Conservation (phyloP, 495 filamentous ascomycete genomes). For the Cenococcum geophilum region DNA sequence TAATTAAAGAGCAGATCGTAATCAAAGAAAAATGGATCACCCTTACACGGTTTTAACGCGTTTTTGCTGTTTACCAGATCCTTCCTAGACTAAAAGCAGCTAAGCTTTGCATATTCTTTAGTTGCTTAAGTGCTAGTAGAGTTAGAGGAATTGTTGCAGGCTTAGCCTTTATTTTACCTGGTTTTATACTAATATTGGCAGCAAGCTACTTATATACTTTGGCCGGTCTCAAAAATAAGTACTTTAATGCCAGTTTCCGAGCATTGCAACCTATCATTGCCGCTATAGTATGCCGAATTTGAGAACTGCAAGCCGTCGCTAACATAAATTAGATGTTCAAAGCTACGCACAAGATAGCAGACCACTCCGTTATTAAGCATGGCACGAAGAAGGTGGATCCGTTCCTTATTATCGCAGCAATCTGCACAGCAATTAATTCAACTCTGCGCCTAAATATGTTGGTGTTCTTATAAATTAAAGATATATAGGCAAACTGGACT, state of each 20-base stretch:
- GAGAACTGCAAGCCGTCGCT: not conserved
- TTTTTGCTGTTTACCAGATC: slow-evolving; percentile 41
- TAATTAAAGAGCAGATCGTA: slow-evolving; percentile 39
- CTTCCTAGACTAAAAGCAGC: slow-evolving; percentile 38
- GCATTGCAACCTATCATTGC: slow-evolving; percentile 40
- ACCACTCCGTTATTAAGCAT: slow-evolving; percentile 34
- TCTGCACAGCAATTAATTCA: slow-evolving; percentile 37
- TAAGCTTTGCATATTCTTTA: slow-evolving; percentile 41
- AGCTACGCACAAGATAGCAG: slow-evolving; percentile 37
- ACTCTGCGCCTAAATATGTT: slow-evolving; percentile 41
- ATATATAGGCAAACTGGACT: slow-evolving; percentile 11
- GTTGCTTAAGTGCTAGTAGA: slow-evolving; percentile 37
- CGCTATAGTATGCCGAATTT: slow-evolving; percentile 33
- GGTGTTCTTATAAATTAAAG: slow-evolving; percentile 10
- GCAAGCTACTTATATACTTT: slow-evolving; percentile 37
- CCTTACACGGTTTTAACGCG: slow-evolving; percentile 36
- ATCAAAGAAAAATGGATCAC: slow-evolving; percentile 40
- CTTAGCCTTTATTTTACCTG: slow-evolving; percentile 36
- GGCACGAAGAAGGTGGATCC: slow-evolving; percentile 34
- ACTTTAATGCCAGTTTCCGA: slow-evolving; percentile 37
- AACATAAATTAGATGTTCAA: slow-evolving; percentile 31
- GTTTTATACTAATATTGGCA: slow-evolving; percentile 36
- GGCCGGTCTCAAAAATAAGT: slow-evolving; percentile 35
- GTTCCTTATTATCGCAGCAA: slow-evolving; percentile 34
- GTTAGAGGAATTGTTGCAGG: slow-evolving; percentile 38